These are phyloP conservation scores for Colletotrichum agaves DNA, from an alignment of 2,329 filamentous ascomycete species.

Conservation along the genomic window DNA sequence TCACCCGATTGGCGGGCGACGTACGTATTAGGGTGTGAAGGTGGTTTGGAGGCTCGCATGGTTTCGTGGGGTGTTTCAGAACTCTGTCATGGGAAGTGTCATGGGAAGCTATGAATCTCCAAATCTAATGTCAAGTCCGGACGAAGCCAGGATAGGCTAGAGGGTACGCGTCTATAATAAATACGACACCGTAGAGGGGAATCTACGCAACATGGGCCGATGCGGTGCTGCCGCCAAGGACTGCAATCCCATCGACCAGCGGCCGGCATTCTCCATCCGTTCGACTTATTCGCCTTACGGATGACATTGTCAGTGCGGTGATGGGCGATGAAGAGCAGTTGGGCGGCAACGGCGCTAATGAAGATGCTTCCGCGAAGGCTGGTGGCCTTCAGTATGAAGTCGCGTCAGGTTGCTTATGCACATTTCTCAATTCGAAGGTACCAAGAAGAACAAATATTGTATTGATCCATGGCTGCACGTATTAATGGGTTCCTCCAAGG, in stretches of 20 bases:
- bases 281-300: neutral
- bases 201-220: neutral
- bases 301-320: neutral
- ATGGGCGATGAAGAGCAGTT: neutral
- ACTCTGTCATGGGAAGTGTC: neutral
- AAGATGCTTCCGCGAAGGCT: too few species aligned
- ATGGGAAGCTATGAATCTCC: constrained; percentile 1
- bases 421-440: too few species aligned
- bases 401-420: too few species aligned
- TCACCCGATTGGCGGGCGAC: constrained; percentile 1
- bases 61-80: constrained; percentile 30
- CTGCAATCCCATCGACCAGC: neutral
- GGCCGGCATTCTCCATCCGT: constrained; percentile 7
- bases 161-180: neutral
- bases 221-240: constrained; percentile 4
- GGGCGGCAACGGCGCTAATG: too few species aligned
- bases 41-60: constrained; percentile 12
- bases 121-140: neutral
- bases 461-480: too few species aligned
- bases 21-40: constrained; percentile 13
- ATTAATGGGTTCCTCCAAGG: too few species aligned
- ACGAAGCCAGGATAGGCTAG: constrained; percentile 13
- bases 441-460: too few species aligned
- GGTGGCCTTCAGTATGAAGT: too few species aligned
- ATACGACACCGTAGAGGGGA: neutral